Base-by-base conservation (phyloP, 2,329 filamentous ascomycete genomes). In the Harringtonia aguacate region DNA sequence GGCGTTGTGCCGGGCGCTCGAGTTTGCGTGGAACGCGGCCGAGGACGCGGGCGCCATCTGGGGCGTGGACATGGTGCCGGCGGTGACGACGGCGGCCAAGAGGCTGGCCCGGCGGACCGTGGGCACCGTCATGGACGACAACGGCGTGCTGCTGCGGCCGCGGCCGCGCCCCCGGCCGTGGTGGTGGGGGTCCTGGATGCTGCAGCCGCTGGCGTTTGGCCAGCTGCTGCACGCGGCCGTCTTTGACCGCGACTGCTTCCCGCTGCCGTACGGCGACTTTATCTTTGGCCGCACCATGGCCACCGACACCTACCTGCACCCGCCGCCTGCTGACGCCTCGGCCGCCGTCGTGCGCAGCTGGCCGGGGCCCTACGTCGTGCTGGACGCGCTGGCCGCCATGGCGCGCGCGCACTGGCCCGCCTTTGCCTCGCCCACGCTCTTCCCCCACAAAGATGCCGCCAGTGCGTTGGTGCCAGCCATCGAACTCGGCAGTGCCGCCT, bases 341-440 rank as follows among this genome's bases (percentile, higher is more conserved):
- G 57, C 65, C 1, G 66, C 70, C 31, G 39, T 50, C 28, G 35
- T 39, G 4, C 66, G 86, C 22, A 67, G 69, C 28, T 97, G 90
- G 89, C 92, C 89, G 1, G 70, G 68, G 34, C 73, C 79, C 1
- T 77, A 81, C 55, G 76, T 87, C 48, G 81, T 95, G 24, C 77
- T 94, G 12, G 85, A 94, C 52, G 87, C 77, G 39, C 64, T 98
- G 15, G 86, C 81, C 4, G 74, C 84, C 52, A 90, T 95, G 68
- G 86, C 88, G 15, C 75, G 75, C 51, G 71, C 90, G 20, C 79
- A 79, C 57, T 95, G 90, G 86, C 90, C 89, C 72, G 84, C 72
- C 53, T 95, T 88, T 61, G 72, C 84, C 44, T 92, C 87, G 1
- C 90, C 90, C 1, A 90, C 88, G 34, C 74, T 95, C 46, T 94